Evolutionary conservation across 148 eudicot genomes (phyloP), one percentile per base, ranked within the genome.

Genomic region (Nepenthes gracilis): DNA sequence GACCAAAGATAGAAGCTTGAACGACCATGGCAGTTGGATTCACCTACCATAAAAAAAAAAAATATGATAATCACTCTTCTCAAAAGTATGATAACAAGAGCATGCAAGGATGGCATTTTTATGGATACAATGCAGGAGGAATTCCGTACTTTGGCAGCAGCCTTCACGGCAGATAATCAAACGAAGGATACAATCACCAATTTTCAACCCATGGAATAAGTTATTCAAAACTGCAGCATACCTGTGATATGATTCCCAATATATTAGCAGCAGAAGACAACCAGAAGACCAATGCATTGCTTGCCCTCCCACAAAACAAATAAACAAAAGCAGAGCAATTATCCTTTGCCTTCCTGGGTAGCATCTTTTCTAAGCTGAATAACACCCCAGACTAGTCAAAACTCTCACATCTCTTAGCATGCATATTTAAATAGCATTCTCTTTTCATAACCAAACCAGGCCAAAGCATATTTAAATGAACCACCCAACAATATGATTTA

Each of bases 241-340:
- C 99, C 96, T 93, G 85, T 55, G 94, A 84, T 61, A 85, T 64
- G 14, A 79, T 76, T 64, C 99, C 99, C 78, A 93, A 64, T 62
- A 84, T 93, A 68, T 74, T 77, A 58, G 99, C 80, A 57, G 88
- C 78, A 69, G 82, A 84, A 49, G n/a, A n/a, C n/a, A n/a, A n/a
- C n/a, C n/a, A n/a, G n/a, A n/a, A n/a, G n/a, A n/a, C n/a, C n/a
- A n/a, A n/a, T n/a, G n/a, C n/a, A n/a, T n/a, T n/a, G n/a, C n/a
- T n/a, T n/a, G n/a, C n/a, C n/a, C n/a, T n/a, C n/a, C n/a, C n/a
- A n/a, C n/a, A n/a, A n/a, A n/a, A n/a, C n/a, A n/a, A n/a, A n/a
- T n/a, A n/a, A n/a, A n/a, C n/a, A n/a, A n/a, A n/a, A n/a, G n/a
- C n/a, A n/a, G n/a, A n/a, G n/a, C n/a, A n/a, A n/a, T n/a, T n/a